Evolutionary conservation across 2,329 filamentous ascomycete species (phyloP), one percentile per base, ranked within the genome.

Genomic region (Hypoxylon sp.): DNA sequence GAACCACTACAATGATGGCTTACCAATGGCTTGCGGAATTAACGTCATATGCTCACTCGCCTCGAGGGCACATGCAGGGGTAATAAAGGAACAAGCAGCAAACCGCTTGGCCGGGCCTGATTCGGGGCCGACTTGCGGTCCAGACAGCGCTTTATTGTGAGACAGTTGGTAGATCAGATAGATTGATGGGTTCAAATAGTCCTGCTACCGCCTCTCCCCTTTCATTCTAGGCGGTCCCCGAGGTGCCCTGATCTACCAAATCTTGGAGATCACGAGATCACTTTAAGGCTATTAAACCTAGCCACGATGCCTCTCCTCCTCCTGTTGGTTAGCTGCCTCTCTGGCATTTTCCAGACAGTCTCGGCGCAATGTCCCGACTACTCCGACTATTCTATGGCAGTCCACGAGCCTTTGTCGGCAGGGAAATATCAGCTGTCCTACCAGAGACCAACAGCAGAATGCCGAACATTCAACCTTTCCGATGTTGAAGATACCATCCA

Each of bases 391-490:
- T 82, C 89, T 1, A 81, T 79, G 65, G 74, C 82, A 58, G 78
- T 76, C 4, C 91, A 94, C 74, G 80, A 84, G 34, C 94, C 94
- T 1, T 88, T 89, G 71, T 96, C 92, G 68, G 79, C 85, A n/a
- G 94, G 94, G 11, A 87, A 87, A 6, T 85, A 95, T 74, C 81
- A 86, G 59, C 87, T 97, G 7, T 90, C 93, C 1, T 96, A 86
- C 76, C 93, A 96, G 80, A 87, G 94, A 26, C 94, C 94, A 0
- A 84, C 84, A 1, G 80, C 85, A 53, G 84, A 86, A 71, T 97
- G 94, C 75, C 90, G 94, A 53, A 96, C 92, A 0, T 96, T 95
- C 80, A 86, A 87, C 65, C 91, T 92, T 2, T 84, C 88, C 1
- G 83, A 88, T 6, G 91, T 97, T 4, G 94, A 97, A 75, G 80